Evolutionary conservation across 2,329 filamentous ascomycete genomes (phyloP).

Genomic region (Aspergillus carbonarius): DNA sequence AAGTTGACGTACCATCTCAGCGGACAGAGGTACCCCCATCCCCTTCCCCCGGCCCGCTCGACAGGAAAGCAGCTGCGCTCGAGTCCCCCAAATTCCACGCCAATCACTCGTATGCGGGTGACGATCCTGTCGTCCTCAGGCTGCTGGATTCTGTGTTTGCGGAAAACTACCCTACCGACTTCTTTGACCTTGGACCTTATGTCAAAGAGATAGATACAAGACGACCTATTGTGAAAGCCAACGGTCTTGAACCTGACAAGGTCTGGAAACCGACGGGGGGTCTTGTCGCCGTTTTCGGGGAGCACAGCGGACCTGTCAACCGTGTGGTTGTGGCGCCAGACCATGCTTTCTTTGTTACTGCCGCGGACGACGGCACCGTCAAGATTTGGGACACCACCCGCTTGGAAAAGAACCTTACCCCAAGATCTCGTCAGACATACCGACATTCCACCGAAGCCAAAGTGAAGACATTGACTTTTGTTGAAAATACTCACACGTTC

Average conservation of each 20-base stretch:
- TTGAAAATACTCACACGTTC: constrained; percentile 92
- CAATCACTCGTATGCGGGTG: constrained; percentile 82
- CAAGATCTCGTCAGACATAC: constrained; percentile 83
- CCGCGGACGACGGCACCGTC: constrained; percentile 84
- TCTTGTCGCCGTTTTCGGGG: constrained; percentile 82
- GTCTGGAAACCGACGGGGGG: constrained; percentile 82
- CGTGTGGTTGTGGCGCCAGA: constrained; percentile 81
- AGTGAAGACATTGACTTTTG: constrained; percentile 81
- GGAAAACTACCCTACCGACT: constrained; percentile 60
- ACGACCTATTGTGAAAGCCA: constrained; percentile 54
- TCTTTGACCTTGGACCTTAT: constrained; percentile 71
- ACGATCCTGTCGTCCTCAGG: constrained; percentile 61
- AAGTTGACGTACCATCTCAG: constrained; percentile 56
- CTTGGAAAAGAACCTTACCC: constrained; percentile 85
- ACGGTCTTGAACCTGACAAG: constrained; percentile 55
- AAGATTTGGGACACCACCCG: constrained; percentile 91
- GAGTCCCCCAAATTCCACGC: constrained; percentile 53
- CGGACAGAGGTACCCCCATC: constrained; percentile 38
- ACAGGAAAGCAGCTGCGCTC: constrained; percentile 25
- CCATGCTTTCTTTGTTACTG: constrained; percentile 91
- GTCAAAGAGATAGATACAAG: constrained; percentile 65
- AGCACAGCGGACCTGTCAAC: constrained; percentile 80
- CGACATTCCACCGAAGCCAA: constrained; percentile 68
- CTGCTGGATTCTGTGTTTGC: constrained; percentile 81
- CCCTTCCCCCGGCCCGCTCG: constrained; percentile 37